Conservation (phyloP, 805 yeast species). For the Ogataea pilisensis region DNA sequence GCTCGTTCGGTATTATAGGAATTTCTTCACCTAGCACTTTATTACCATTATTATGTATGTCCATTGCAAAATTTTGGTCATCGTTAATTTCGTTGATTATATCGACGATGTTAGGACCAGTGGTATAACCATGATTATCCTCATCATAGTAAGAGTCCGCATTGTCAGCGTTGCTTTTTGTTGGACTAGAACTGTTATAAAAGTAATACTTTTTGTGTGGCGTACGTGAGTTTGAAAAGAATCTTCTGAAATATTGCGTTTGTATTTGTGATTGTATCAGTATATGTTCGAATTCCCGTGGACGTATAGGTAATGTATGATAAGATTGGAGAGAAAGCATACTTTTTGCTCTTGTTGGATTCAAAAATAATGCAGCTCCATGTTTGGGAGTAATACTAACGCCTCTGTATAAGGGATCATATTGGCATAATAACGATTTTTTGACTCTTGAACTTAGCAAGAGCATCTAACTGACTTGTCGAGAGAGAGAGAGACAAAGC, state of each 20-base stretch:
- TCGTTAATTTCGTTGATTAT: conserved; percentile 27
- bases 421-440: background rate
- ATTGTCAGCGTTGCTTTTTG: background rate
- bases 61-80: conserved; percentile 18
- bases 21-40: background rate
- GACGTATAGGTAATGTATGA: too few species aligned
- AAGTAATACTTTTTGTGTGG: conserved; percentile 12
- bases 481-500: background rate
- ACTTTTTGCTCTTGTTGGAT: too few species aligned
- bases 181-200: conserved; percentile 4
- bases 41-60: conserved; percentile 6
- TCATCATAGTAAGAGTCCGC: conserved; percentile 2
- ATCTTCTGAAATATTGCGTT: too few species aligned
- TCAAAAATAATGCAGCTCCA: too few species aligned
- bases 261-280: too few species aligned
- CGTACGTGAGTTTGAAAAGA: background rate
- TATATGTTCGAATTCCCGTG: too few species aligned
- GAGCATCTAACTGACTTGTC: background rate
- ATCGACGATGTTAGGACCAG: conserved; percentile 26
- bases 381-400: too few species aligned
- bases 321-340: too few species aligned
- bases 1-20: background rate
- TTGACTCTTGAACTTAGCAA: background rate
- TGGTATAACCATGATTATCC: conserved; percentile 11
- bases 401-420: background rate